Conservation (phyloP, 306 rosid species). For the Trichosanthes cucumerina region DNA sequence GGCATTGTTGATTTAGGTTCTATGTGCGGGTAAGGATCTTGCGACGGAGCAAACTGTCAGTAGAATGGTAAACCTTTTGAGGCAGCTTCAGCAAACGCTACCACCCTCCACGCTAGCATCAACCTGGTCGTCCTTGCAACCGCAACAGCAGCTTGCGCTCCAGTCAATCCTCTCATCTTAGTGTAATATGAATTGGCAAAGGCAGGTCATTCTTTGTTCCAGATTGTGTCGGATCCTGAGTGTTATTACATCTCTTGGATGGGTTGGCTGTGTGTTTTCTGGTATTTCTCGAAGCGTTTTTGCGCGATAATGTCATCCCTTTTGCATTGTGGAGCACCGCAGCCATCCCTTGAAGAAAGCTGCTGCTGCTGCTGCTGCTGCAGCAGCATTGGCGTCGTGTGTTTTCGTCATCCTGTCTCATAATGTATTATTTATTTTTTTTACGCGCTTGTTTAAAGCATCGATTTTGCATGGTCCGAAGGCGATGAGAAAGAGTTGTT, state of each 20-base stretch:
- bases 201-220: neutral
- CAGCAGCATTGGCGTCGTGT: neutral
- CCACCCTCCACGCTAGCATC: constrained; percentile 88
- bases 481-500: neutral
- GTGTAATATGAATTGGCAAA: neutral
- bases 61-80: constrained; percentile 71
- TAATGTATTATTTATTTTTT: constrained; percentile 7
- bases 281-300: neutral
- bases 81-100: constrained; percentile 94
- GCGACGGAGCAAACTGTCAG: constrained; percentile 87
- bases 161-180: constrained; percentile 70
- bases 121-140: constrained; percentile 93
- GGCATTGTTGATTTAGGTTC: constrained; percentile 33
- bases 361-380: no score
- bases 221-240: constrained; percentile 3
- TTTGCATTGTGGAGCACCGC: neutral
- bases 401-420: neutral
- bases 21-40: constrained; percentile 87
- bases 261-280: constrained; percentile 3
- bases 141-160: constrained; percentile 90
- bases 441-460: constrained; percentile 5
- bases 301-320: neutral
- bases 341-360: constrained; percentile 3
- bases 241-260: neutral
- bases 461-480: constrained; percentile 7